These are phyloP conservation scores for Fibroporia radiculosa DNA, from an alignment of 768 basidiomycete species.

Conservation along the genomic window DNA sequence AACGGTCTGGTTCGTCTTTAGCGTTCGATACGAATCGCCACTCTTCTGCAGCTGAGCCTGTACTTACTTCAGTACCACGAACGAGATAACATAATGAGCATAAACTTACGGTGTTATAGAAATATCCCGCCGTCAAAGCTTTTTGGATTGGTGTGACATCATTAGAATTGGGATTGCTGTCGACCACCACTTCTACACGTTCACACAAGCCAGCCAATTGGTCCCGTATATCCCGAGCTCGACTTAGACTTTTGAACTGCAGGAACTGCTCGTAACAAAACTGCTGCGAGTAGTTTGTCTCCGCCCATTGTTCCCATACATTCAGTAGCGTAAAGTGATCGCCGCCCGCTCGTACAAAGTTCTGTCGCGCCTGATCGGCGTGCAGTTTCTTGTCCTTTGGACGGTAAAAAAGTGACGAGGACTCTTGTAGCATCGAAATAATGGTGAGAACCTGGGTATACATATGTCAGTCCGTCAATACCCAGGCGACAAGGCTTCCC, in stretches of 20 bases:
- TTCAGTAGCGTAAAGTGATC: conserved; percentile 98
- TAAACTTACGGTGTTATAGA: conserved; percentile 86
- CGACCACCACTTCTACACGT: conserved; percentile 88
- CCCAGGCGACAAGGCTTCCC: no score
- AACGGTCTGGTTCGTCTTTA: conserved; percentile 94
- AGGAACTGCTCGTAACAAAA: conserved; percentile 95
- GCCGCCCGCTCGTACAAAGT: conserved; percentile 91
- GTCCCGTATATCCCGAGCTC: conserved; percentile 93
- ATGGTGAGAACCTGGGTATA: conserved; percentile 80
- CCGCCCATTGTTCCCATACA: conserved; percentile 99
- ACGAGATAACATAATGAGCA: not conserved
- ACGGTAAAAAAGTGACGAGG: conserved; percentile 88
- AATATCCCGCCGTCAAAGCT: conserved; percentile 91
- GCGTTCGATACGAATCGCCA: conserved; percentile 93
- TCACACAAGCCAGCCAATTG: conserved; percentile 95
- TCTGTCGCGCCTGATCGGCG: conserved; percentile 95
- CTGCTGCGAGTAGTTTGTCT: conserved; percentile 94
- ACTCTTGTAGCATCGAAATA: conserved; percentile 95
- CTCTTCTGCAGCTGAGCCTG: conserved; percentile 91
- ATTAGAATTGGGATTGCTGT: conserved; percentile 84
- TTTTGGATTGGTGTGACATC: conserved; percentile 94
- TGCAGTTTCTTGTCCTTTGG: conserved; percentile 98
- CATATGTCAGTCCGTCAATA: no score
- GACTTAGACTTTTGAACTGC: conserved; percentile 89
- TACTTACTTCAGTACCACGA: no score